Percentiles rank a stretch among this genome's conserved stretches.
These are phyloP conservation scores for Platanthera zijinensis DNA, from an alignment of 106 monocot species.

Conservation along the genomic window DNA sequence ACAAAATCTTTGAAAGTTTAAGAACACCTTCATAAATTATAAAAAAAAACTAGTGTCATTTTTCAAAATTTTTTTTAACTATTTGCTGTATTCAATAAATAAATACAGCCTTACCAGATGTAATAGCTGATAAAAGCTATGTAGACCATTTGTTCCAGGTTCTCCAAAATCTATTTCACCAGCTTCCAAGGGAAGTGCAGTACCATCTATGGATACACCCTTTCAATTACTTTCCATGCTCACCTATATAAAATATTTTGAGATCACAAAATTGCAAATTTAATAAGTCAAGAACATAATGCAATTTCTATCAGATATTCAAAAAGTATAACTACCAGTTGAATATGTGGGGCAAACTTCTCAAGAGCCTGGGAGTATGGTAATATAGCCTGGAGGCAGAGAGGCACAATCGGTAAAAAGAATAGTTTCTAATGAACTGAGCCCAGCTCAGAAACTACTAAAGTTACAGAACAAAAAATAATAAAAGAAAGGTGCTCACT, in stretches of 20 bases:
- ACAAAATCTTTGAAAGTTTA: too few species aligned
- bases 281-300: neutral
- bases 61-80: neutral
- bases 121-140: slow-evolving; percentile 95
- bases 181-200: slow-evolving; percentile 76
- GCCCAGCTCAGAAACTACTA: neutral
- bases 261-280: slow-evolving; percentile 2
- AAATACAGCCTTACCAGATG: slow-evolving; percentile 58
- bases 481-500: slow-evolving; percentile 37
- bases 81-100: neutral
- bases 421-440: neutral
- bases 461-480: neutral
- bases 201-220: slow-evolving; percentile 94
- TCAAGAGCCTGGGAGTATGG: slow-evolving; percentile 93
- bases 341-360: slow-evolving; percentile 97
- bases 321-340: slow-evolving; percentile 55
- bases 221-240: slow-evolving; percentile 99
- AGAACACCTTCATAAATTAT: too few species aligned
- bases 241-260: slow-evolving; percentile 37
- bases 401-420: neutral
- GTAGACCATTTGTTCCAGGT: slow-evolving; percentile 98
- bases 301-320: neutral
- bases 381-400: slow-evolving; percentile 68
- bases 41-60: too few species aligned
- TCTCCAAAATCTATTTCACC: slow-evolving; percentile 99